Base-by-base conservation (phyloP, 1,284 basidiomycete species). In the Fomitopsis betulina region DNA sequence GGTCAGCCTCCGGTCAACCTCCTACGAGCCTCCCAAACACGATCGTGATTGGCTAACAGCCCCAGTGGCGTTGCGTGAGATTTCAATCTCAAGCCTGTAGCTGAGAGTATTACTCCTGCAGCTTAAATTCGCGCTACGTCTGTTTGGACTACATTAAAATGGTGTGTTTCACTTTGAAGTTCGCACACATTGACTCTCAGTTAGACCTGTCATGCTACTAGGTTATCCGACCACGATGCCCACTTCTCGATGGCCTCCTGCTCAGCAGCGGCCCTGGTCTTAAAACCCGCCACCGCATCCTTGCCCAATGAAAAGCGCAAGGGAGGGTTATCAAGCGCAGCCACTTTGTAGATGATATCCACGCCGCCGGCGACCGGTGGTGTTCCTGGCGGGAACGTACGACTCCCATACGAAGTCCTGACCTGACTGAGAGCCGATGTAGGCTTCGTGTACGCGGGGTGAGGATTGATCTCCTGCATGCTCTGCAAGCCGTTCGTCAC, bases 161-260 rank as follows among this genome's bases (percentile, higher is more conserved):
- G 5, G 27, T 30, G 8, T 30, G 27, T 8, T 30, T 8, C 27
- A 30, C 27, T 30, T 30, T 30, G 27, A 8, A 30, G 27, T 30
- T 30, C 27, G 27, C 27, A 30, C n/a, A n/a, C n/a, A n/a, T n/a
- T n/a, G n/a, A n/a, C n/a, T n/a, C n/a, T n/a, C n/a, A n/a, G n/a
- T n/a, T n/a, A n/a, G n/a, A n/a, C n/a, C n/a, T n/a, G n/a, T n/a
- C n/a, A n/a, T n/a, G 27, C 27, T 30, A 8, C 12, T 9, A 47
- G 25, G 25, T 47, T 30, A 5, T 59, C 57, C 12, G 64, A 65
- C 60, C 61, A 65, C 2, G 61, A 55, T 30, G 52, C 60, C 39
- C 56, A 61, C 33, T 57, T 25, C 3, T 60, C 57, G 13, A 51
- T 35, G 2, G 32, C 40, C 1, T 37, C 54, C n/a, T n/a, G 17